Conservation (phyloP, 176 grass and related monocot genomes). For the Oryza rufipogon region DNA sequence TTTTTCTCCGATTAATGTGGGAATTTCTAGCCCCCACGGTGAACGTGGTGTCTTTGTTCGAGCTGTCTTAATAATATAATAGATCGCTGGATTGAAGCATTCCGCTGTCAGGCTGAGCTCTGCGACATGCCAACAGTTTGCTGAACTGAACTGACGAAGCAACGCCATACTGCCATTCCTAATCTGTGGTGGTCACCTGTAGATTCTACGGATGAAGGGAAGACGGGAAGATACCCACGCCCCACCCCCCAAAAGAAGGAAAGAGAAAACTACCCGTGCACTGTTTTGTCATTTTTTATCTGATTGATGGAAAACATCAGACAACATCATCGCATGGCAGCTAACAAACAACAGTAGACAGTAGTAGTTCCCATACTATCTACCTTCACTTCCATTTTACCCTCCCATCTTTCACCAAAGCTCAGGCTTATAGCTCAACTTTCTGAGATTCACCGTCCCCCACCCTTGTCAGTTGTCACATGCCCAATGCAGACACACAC, state of each 20-base stretch:
- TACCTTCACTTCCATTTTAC: not conserved
- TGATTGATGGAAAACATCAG: constrained; percentile 15
- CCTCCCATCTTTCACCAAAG: not conserved
- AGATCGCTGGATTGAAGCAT: not conserved
- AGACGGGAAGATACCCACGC: not conserved
- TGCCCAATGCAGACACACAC: not conserved
- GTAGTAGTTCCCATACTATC: not conserved
- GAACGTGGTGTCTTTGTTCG: no score
- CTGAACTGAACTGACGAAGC: not conserved
- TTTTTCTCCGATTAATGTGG: no score
- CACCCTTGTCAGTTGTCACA: not conserved
- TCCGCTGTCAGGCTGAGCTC: not conserved
- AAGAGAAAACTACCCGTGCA: not conserved
- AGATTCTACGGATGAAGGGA: not conserved
- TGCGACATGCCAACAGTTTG: not conserved
- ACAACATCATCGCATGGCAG: not conserved
- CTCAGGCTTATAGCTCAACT: not conserved
- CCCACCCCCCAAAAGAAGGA: not conserved
- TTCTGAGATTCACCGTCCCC: not conserved
- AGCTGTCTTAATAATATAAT: no score
- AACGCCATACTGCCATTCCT: not conserved
- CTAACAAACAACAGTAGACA: not conserved
- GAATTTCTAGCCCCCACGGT: no score
- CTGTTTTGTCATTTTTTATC: not conserved
- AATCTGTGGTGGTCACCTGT: not conserved